phyloP scores from a whole-genome alignment of 768 basidiomycete species.

The Hirschioporus abietinus region DNA sequence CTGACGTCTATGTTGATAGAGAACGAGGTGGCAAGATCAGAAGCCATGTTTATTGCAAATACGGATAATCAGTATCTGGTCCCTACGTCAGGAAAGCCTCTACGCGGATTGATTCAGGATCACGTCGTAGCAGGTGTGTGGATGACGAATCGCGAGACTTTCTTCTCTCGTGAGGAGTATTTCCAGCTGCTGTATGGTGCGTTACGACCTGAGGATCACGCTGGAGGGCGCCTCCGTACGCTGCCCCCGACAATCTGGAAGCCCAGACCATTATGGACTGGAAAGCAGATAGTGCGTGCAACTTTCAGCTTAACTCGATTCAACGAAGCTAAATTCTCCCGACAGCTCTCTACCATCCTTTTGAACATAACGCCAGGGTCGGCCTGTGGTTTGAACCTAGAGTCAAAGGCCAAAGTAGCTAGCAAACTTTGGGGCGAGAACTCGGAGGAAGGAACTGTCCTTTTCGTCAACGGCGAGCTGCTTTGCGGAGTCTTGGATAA shows the following conservation, averaged over 20 bases:
- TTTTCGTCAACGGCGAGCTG: slow-evolving; percentile 90
- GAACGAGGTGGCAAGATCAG: slow-evolving; percentile 91
- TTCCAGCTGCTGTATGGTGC: slow-evolving; percentile 95
- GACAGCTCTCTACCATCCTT: slow-evolving; percentile 88
- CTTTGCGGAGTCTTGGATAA: slow-evolving; percentile 95
- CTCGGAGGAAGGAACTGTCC: slow-evolving; percentile 75
- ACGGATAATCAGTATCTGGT: slow-evolving; percentile 99
- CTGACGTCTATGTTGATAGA: slow-evolving; percentile 40
- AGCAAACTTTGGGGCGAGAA: slow-evolving; percentile 79
- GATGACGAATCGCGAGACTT: slow-evolving; percentile 95
- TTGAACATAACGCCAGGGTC: slow-evolving; percentile 83
- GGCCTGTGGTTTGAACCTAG: slow-evolving; percentile 77
- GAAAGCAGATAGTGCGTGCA: slow-evolving; percentile 87
- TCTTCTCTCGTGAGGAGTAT: slow-evolving; percentile 94
- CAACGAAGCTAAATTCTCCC: slow-evolving; percentile 7
- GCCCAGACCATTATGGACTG: slow-evolving; percentile 90
- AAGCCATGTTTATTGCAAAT: slow-evolving; percentile 91
- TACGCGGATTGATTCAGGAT: slow-evolving; percentile 97
- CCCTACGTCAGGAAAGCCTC: slow-evolving; percentile 95
- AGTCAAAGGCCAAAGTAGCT: slow-evolving; percentile 85
- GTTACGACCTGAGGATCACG: slow-evolving; percentile 81
- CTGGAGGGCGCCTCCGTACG: slow-evolving; percentile 63
- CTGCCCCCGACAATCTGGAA: slow-evolving; percentile 91
- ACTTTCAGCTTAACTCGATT: not conserved
- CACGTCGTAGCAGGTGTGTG: slow-evolving; percentile 99